phyloP scores from a whole-genome alignment of 1,139 yeast genomes.

The Yamadazyma friedrichii region DNA sequence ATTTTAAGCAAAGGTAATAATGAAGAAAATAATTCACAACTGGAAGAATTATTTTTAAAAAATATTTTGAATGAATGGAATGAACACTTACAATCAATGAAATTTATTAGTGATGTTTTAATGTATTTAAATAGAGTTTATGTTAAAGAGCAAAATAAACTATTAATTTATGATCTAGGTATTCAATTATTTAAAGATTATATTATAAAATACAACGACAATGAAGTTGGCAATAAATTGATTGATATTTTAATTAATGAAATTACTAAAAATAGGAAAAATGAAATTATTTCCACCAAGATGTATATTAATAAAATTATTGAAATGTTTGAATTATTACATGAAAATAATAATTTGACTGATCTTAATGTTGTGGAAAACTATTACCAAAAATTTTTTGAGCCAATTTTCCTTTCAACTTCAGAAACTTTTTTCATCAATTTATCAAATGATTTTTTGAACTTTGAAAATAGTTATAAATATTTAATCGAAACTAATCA shows the following conservation, averaged over 20 bases:
- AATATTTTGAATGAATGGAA: constrained; percentile 53
- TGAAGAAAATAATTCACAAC: background rate
- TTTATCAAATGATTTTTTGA: constrained; percentile 28
- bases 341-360: constrained; percentile 31
- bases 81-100: constrained; percentile 72
- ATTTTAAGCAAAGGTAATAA: constrained; percentile 8
- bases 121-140: constrained; percentile 87
- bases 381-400: constrained; percentile 65
- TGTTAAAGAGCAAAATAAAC: constrained; percentile 67
- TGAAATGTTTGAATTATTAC: constrained; percentile 63
- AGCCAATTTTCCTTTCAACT: constrained; percentile 56
- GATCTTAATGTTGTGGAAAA: constrained; percentile 44
- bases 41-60: constrained; percentile 5
- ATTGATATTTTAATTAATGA: constrained; percentile 54
- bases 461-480: constrained; percentile 17
- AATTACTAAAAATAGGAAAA: constrained; percentile 59
- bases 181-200: constrained; percentile 53
- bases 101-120: constrained; percentile 80
- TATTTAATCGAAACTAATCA: constrained; percentile 55
- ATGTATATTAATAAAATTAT: constrained; percentile 60
- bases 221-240: constrained; percentile 52
- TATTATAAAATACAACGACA: constrained; percentile 38
- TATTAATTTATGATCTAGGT: constrained; percentile 76
- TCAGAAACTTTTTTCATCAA: constrained; percentile 57
- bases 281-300: constrained; percentile 49